Conservation (phyloP, 768 basidiomycete species). For the Russula griseocarnosa region DNA sequence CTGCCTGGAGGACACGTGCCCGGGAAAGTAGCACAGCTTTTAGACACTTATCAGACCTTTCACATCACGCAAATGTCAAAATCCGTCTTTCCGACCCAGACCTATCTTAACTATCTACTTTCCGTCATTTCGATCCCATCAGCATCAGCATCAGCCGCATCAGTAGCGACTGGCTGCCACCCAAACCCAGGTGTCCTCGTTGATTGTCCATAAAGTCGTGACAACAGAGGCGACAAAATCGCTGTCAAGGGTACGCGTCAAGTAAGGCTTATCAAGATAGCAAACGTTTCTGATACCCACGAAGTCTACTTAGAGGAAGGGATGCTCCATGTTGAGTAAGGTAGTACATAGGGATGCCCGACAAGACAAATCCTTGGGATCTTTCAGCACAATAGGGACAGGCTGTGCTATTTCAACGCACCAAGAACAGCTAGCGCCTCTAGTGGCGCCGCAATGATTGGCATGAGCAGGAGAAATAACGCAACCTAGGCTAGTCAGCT, state of each 20-base stretch:
- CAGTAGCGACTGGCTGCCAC: conserved; percentile 75
- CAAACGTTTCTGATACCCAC: conserved; percentile 19
- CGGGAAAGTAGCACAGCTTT: neutral
- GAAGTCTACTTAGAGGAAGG: conserved; percentile 35
- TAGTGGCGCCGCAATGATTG: conserved; percentile 85
- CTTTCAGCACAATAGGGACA: conserved; percentile 7
- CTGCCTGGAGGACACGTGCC: neutral
- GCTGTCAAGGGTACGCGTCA: conserved; percentile 34
- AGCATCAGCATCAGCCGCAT: conserved; percentile 62
- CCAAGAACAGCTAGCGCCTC: conserved; percentile 86
- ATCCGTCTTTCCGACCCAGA: neutral
- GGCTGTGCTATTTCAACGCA: conserved; percentile 37
- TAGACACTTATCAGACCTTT: too few species aligned
- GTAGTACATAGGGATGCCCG: conserved; percentile 81
- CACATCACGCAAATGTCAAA: neutral
- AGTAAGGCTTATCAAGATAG: conserved; percentile 14
- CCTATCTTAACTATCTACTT: conserved; percentile 21
- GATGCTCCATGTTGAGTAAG: conserved; percentile 54
- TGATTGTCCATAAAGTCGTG: conserved; percentile 50
- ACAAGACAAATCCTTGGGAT: conserved; percentile 63
- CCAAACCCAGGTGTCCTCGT: conserved; percentile 48
- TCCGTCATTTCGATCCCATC: conserved; percentile 67
- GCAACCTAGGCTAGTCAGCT: conserved; percentile 54
- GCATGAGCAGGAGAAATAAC: conserved; percentile 89
- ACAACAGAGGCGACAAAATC: conserved; percentile 41